These are phyloP conservation scores for Pachysandra terminalis DNA, from an alignment of 164 flowering plant species.

Conservation along the genomic window DNA sequence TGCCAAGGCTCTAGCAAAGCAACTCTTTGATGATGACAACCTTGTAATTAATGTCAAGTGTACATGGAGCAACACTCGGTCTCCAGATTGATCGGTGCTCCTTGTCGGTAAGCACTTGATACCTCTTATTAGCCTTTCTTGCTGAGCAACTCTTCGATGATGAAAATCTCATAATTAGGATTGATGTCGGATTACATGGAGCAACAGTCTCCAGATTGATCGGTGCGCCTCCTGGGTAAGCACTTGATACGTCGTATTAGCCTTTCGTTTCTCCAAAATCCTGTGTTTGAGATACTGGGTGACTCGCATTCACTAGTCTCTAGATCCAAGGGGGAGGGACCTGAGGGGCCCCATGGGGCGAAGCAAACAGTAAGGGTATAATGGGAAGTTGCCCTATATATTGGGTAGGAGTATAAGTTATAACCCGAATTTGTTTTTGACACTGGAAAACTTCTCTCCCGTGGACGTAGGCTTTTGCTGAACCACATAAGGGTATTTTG, in stretches of 20 bases:
- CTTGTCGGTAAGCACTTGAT: slow-evolving; percentile 65
- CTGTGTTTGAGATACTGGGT: no score
- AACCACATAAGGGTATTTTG: no score
- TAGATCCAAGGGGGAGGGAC: no score
- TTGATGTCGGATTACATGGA: slow-evolving; percentile 99
- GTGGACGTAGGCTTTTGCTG: no score
- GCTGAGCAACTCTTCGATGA: slow-evolving; percentile 93
- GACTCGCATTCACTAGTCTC: no score
- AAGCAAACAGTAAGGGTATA: no score
- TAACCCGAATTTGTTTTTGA: no score
- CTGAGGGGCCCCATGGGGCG: no score
- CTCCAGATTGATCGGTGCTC: slow-evolving; percentile 85
- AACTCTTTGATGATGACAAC: slow-evolving; percentile 85
- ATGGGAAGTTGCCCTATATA: no score
- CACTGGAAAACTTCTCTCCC: no score
- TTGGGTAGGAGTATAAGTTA: no score
- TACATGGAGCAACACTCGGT: slow-evolving; percentile 97
- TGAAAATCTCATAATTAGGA: slow-evolving; percentile 67
- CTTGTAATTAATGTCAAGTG: slow-evolving; percentile 80
- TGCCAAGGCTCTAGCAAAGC: slow-evolving; percentile 91
- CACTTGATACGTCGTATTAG: neutral
- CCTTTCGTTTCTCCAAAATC: no score
- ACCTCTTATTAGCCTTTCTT: slow-evolving; percentile 11
- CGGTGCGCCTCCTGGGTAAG: slow-evolving; percentile 97
- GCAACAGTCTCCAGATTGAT: slow-evolving; percentile 78